phyloP scores from a whole-genome alignment of 352 stramenopile species.

The Globisporangium solare region DNA sequence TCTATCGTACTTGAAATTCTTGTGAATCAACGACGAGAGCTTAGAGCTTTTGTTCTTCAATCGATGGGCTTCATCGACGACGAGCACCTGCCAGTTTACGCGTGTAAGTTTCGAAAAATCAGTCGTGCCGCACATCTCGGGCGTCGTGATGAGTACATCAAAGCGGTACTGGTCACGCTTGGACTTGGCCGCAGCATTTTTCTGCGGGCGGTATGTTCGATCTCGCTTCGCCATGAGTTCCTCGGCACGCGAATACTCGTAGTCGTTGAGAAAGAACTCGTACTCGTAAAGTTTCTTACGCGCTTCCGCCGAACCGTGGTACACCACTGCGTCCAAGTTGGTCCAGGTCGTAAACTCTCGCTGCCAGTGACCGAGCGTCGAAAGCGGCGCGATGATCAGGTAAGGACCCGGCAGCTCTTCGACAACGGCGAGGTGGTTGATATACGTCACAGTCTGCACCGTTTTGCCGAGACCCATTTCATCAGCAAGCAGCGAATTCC shows the following conservation, averaged over 20 bases:
- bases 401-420: constrained; percentile 95
- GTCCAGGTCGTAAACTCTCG: constrained; percentile 95
- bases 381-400: constrained; percentile 97
- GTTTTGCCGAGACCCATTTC: constrained; percentile 98
- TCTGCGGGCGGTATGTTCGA: background rate
- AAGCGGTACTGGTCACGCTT: constrained; percentile 89
- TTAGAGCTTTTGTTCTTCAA: constrained; percentile 98
- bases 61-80: constrained; percentile 99
- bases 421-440: constrained; percentile 95
- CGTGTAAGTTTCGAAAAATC: constrained; percentile 93
- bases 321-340: constrained; percentile 97
- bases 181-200: constrained; percentile 10
- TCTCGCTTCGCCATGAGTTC: constrained; percentile 19
- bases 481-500: constrained; percentile 98
- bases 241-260: constrained; percentile 39
- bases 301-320: constrained; percentile 93
- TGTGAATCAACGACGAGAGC: constrained; percentile 81
- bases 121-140: constrained; percentile 96
- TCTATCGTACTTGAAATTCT: constrained; percentile 75
- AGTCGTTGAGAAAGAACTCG: constrained; percentile 90
- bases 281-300: constrained; percentile 90
- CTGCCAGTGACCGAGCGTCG: constrained; percentile 97
- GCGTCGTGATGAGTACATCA: constrained; percentile 99
- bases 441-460: constrained; percentile 92
- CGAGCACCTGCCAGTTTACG: constrained; percentile 92